Evolutionary conservation across 164 flowering plant genomes (phyloP).

Genomic region (Taxillus chinensis): DNA sequence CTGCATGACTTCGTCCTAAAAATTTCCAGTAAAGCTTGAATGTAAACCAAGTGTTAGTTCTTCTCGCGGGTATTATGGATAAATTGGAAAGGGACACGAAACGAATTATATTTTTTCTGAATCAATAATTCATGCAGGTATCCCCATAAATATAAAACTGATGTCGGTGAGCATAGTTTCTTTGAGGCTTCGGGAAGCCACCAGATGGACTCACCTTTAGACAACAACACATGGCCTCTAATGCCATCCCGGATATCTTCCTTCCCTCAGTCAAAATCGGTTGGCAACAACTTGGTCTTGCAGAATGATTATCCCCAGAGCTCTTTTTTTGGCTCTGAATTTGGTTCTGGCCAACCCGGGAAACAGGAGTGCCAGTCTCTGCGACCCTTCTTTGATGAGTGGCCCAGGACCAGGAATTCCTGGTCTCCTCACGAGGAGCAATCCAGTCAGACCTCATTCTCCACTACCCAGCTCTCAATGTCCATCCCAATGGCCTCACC

Average conservation of each 20-base stretch:
- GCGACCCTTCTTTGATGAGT: constrained; percentile 9
- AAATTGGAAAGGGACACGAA: too few species aligned
- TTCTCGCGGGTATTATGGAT: too few species aligned
- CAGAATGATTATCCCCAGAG: constrained; percentile 31
- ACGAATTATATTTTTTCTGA: too few species aligned
- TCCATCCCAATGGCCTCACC: constrained; percentile 20
- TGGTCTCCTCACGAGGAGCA: constrained; percentile 19
- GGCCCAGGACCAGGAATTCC: constrained; percentile 21
- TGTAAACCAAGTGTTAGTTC: too few species aligned
- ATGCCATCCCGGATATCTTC: constrained; percentile 47
- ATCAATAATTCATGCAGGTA: constrained; percentile 31
- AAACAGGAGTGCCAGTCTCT: constrained; percentile 8
- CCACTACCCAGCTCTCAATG: constrained; percentile 27
- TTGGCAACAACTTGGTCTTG: constrained; percentile 33
- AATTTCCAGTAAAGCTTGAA: too few species aligned
- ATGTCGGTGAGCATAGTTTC: constrained; percentile 53
- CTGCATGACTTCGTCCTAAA: too few species aligned
- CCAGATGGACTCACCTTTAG: constrained; percentile 39
- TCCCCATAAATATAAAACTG: constrained; percentile 42
- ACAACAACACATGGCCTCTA: constrained; percentile 50
- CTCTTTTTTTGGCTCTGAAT: constrained; percentile 7
- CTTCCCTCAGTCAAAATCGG: constrained; percentile 34
- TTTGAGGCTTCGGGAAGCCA: constrained; percentile 59
- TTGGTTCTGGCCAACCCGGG: not conserved
- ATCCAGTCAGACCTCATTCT: constrained; percentile 9